Percentiles rank a stretch among this genome's conserved stretches.
These are phyloP conservation scores for Prunus mume DNA, from an alignment of 306 rosid species.

Conservation along the genomic window DNA sequence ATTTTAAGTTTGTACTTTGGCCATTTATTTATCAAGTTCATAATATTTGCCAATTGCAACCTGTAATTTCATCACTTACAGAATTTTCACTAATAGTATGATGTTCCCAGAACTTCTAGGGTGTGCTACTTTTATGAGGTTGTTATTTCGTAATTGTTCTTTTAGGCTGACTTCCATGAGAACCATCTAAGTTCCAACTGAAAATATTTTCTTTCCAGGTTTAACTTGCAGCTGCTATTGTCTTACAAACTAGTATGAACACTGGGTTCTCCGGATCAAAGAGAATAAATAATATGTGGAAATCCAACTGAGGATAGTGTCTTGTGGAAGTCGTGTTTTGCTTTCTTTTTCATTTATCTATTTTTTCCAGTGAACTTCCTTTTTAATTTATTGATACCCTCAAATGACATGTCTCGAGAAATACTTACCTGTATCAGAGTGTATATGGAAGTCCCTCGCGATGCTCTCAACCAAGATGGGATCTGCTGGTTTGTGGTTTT, in stretches of 20 bases:
- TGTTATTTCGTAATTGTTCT: background rate
- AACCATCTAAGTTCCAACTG: background rate
- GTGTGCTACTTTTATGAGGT: background rate
- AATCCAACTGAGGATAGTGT: too few species aligned
- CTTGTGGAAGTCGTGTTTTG: background rate
- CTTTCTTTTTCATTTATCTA: too few species aligned
- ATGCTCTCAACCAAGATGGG: background rate
- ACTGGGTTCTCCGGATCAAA: background rate
- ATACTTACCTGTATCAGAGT: too few species aligned
- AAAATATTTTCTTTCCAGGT: too few species aligned
- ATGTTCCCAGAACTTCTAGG: background rate
- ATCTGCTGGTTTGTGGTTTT: too few species aligned
- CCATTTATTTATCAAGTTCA: background rate
- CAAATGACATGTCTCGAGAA: too few species aligned
- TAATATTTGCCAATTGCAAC: background rate
- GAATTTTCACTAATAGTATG: background rate
- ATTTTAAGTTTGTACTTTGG: constrained; percentile 23
- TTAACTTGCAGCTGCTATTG: too few species aligned
- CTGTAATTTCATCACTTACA: background rate
- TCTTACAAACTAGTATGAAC: background rate
- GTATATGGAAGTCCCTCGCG: too few species aligned
- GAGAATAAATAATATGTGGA: too few species aligned
- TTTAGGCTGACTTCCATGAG: background rate
- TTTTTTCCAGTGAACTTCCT: too few species aligned
- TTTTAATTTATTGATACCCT: too few species aligned